phyloP scores from a whole-genome alignment of 768 basidiomycete genomes.

The Coprinopsis strossmayeri region DNA sequence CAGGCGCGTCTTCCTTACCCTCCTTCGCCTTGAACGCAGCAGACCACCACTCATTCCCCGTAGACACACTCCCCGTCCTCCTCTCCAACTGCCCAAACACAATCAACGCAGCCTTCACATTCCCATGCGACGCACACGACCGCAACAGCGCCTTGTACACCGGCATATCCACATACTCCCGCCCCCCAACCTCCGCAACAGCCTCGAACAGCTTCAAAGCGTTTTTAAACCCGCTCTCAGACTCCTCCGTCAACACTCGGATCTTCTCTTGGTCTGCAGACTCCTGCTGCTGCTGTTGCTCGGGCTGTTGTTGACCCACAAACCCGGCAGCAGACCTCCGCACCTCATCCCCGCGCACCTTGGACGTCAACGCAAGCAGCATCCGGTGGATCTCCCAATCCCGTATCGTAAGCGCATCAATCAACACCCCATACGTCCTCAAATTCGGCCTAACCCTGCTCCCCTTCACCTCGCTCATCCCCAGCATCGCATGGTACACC shows the following conservation, averaged over 20 bases:
- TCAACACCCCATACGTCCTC: constrained; percentile 54
- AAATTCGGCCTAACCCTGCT: constrained; percentile 47
- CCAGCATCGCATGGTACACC: constrained; percentile 68
- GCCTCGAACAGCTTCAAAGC: constrained; percentile 73
- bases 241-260: constrained; percentile 1
- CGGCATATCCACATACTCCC: constrained; percentile 23
- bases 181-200: constrained; percentile 32
- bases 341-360: constrained; percentile 14
- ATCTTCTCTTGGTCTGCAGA: no score
- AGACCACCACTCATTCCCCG: neutral
- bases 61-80: constrained; percentile 18
- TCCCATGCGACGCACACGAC: constrained; percentile 50
- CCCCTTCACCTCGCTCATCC: neutral
- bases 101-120: constrained; percentile 54
- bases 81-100: constrained; percentile 60
- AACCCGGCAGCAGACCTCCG: neutral
- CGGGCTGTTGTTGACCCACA: constrained; percentile 1
- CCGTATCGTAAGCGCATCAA: constrained; percentile 56
- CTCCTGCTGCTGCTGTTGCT: no score
- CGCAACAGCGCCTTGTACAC: constrained; percentile 54
- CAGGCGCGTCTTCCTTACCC: neutral
- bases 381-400: constrained; percentile 55
- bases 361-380: constrained; percentile 35
- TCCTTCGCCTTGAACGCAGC: neutral
- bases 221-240: constrained; percentile 65